Evolutionary conservation across 768 basidiomycete genomes (phyloP).

Genomic region (Gymnopilus dilepis): DNA sequence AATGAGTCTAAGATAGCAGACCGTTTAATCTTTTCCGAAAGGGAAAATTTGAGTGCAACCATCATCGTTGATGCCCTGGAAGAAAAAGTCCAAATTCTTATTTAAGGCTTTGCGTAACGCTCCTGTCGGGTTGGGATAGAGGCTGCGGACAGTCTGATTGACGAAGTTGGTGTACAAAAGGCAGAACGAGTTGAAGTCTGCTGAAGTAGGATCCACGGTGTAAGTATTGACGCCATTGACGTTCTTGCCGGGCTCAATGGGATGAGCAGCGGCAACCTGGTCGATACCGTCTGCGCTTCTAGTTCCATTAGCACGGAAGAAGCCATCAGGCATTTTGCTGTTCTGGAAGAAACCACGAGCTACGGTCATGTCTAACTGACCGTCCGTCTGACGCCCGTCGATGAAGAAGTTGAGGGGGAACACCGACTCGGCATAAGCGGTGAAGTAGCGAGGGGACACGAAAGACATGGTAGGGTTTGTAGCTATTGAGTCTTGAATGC

Average conservation of each 20-base stretch:
- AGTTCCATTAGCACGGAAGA: constrained; percentile 24
- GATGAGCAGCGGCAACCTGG: constrained; percentile 16
- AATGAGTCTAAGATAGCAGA: too few species aligned
- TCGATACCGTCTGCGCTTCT: constrained; percentile 17
- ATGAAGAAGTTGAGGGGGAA: constrained; percentile 32
- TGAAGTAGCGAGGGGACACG: constrained; percentile 30
- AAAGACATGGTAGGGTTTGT: constrained; percentile 32
- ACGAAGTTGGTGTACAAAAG: constrained; percentile 29
- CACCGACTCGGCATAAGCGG: constrained; percentile 29
- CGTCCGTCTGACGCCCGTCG: constrained; percentile 28
- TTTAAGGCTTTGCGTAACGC: constrained; percentile 24
- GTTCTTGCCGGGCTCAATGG: constrained; percentile 27
- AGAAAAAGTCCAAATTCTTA: constrained; percentile 24
- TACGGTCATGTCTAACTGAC: constrained; percentile 26
- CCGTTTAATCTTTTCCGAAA: constrained; percentile 6
- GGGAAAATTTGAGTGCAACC: constrained; percentile 26
- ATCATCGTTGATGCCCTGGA: constrained; percentile 11
- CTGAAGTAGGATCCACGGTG: constrained; percentile 24
- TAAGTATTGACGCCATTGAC: constrained; percentile 26
- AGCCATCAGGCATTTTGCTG: constrained; percentile 25
- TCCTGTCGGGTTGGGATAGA: constrained; percentile 28
- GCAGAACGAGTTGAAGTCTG: constrained; percentile 24
- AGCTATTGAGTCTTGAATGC: constrained; percentile 33
- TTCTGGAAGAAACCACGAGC: constrained; percentile 34
- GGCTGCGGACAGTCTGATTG: constrained; percentile 23